Base-by-base conservation (phyloP, 176 grass and related monocot species). In the Saccharum officinarum region DNA sequence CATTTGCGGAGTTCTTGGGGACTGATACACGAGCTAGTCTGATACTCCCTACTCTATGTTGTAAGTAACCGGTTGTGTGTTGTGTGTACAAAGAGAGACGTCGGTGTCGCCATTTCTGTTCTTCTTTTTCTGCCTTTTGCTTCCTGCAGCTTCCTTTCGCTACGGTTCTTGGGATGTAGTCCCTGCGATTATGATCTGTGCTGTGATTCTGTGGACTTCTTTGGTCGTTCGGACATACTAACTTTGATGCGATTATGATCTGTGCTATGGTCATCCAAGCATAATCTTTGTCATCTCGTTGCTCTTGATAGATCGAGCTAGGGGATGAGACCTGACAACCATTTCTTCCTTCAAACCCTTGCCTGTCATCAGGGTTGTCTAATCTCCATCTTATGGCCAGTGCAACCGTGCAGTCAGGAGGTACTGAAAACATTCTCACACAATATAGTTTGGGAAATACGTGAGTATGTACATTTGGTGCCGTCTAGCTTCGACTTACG, bases 1-100 rank as follows among this genome's bases (percentile, higher is more conserved):
- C 73, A 82, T 78, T 78, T 59, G 79, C 42, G 40, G 45, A 25
- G 80, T 87, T 87, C 84, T 84, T 84, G 69, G 49, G 69, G 49
- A 49, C 75, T 61, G 23, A 31, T 31, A 20, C 59, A 75, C 37
- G 8, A 50, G 46, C 65, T 62, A 59, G 20, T 81, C 67, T 17
- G 42, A 22, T 62, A 62, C 59, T 62, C n/a, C 57, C 57, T 61
- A 25, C 57, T 61, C 57, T n/a, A 60, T 60, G 59, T 62, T 62
- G 59, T 87, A 90, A 33, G 18, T 84, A 80, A 54, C 80, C 39
- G n/a, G 6, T 73, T n/a, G n/a, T 83, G n/a, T 73, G 17, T 68
- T 40, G 55, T 86, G 59, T 82, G 78, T 62, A 50, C 31, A 37
- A 2, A 83, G 64, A 79, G 30, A 37, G 67, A 37, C 46, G 67